Evolutionary conservation across 2,329 filamentous ascomycete species (phyloP), one percentile per base, ranked within the genome.

Genomic region (Chaetomiaceae sp.): DNA sequence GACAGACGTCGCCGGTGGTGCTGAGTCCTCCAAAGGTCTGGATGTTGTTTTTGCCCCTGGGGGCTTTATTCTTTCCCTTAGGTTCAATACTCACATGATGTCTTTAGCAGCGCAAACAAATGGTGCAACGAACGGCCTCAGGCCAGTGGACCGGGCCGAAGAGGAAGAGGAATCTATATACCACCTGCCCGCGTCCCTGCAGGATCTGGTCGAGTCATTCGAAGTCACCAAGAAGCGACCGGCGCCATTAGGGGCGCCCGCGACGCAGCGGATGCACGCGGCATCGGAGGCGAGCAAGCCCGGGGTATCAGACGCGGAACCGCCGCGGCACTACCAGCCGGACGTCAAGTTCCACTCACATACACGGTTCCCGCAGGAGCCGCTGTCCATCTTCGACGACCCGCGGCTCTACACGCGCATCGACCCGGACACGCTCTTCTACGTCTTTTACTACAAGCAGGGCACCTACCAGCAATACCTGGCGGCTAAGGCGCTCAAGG

Each of bases 371-470:
- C 93, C 93, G 6, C 88, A 94, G 62, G 89, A 96, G 62, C 86
- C 90, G n/a, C 74, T 96, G 34, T 72, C 85, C 2, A 88, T 97
- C 54, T 91, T 97, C 58, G 89, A 96, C 58, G 89, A 98, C 65
- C 86, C 88, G 27, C 76, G 86, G 38, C 69, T 98, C 51, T 98
- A 96, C 67, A 79, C 79, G 20, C 79, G 88, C 48, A 91, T 98
- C 50, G 93, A 98, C 60, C 89, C 90, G 0, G 93, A 98, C 62
- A 95, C 91, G 24, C 75, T 98, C 9, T 98, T 98, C 69, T 98
- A 98, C 69, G 86, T 95, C 37, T 98, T 98, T 69, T 98, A 98
- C 74, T 98, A 98, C 73, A 88, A 91, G 58, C 93, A 98, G 67
- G 89, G 89, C 20, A 90, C 89, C 1, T 90, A 95, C 58, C 90